These are phyloP conservation scores for Globisporangium abappressorium DNA, from an alignment of 352 stramenopile species.

Conservation along the genomic window DNA sequence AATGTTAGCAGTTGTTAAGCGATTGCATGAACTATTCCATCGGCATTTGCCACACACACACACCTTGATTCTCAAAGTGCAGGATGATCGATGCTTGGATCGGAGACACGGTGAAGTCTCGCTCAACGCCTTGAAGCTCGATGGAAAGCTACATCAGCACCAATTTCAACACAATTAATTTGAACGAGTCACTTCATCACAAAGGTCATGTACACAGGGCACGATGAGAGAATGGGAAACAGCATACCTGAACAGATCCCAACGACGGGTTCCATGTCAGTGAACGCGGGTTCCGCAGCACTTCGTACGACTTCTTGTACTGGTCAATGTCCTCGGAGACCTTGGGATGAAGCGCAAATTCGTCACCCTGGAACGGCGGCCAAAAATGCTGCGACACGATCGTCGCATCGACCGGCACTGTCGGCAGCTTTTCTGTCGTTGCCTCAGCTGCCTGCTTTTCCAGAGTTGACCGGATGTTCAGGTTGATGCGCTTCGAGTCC, in stretches of 20 bases:
- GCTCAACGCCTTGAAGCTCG: slow-evolving; percentile 83
- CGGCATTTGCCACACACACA: background rate
- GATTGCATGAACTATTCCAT: too few relatives aligned
- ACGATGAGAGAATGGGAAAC: background rate
- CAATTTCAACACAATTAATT: slow-evolving; percentile 5
- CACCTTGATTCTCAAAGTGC: slow-evolving; percentile 93
- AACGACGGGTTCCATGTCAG: slow-evolving; percentile 93
- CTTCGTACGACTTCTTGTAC: slow-evolving; percentile 90
- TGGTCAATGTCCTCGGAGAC: slow-evolving; percentile 77
- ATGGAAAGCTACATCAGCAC: slow-evolving; percentile 54
- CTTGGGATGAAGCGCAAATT: slow-evolving; percentile 88
- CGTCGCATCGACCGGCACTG: slow-evolving; percentile 78
- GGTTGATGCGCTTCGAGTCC: slow-evolving; percentile 94
- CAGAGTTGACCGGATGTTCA: slow-evolving; percentile 77
- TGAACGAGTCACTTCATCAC: background rate
- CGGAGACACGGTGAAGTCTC: slow-evolving; percentile 89
- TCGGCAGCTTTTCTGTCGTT: background rate
- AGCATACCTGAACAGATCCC: slow-evolving; percentile 83
- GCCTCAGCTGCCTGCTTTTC: slow-evolving; percentile 11
- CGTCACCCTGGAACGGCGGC: slow-evolving; percentile 93
- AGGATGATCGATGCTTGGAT: slow-evolving; percentile 94
- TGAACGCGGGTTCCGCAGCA: slow-evolving; percentile 93
- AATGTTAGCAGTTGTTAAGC: background rate
- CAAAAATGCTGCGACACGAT: slow-evolving; percentile 98
- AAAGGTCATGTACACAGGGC: background rate